phyloP scores from a whole-genome alignment of 23 red algal species.

The Gracilaria caudata region DNA sequence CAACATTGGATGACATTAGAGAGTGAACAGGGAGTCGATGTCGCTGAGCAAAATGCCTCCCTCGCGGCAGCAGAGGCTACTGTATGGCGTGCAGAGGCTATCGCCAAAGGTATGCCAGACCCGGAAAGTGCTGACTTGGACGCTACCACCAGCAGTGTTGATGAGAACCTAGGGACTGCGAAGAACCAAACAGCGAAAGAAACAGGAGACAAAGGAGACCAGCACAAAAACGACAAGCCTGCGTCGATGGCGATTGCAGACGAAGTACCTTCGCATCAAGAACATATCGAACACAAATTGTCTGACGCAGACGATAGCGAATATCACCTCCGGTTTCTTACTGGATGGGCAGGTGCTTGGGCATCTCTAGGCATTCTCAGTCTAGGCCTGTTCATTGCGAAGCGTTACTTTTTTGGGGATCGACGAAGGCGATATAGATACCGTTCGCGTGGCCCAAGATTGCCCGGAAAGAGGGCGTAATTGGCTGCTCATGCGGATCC shows the following conservation, averaged over 20 bases:
- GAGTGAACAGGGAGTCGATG: conserved; percentile 13
- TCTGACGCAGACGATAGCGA: conserved; percentile 7
- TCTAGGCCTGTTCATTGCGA: conserved; percentile 11
- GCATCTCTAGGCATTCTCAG: conserved; percentile 22
- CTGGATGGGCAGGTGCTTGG: conserved; percentile 29
- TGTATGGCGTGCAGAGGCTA: conserved; percentile 29
- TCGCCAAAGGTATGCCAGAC: conserved; percentile 54
- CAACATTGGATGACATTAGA: conserved; percentile 52
- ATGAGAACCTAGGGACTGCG: not conserved
- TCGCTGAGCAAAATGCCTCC: conserved; percentile 56
- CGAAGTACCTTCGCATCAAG: not conserved
- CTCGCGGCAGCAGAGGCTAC: conserved; percentile 53
- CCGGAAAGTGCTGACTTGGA: conserved; percentile 44
- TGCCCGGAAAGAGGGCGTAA: conserved; percentile 10
- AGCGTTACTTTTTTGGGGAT: conserved; percentile 17
- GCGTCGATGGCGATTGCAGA: not conserved
- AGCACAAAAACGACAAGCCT: not conserved
- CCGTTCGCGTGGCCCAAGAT: not conserved
- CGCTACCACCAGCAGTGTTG: not conserved
- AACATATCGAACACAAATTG: not conserved
- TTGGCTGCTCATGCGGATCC: not conserved
- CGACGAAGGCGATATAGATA: not conserved
- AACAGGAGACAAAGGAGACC: not conserved
- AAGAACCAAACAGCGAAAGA: not conserved
- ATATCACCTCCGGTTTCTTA: not conserved